Conservation (phyloP, 2,329 filamentous ascomycete species). For the Fusarium sp. region DNA sequence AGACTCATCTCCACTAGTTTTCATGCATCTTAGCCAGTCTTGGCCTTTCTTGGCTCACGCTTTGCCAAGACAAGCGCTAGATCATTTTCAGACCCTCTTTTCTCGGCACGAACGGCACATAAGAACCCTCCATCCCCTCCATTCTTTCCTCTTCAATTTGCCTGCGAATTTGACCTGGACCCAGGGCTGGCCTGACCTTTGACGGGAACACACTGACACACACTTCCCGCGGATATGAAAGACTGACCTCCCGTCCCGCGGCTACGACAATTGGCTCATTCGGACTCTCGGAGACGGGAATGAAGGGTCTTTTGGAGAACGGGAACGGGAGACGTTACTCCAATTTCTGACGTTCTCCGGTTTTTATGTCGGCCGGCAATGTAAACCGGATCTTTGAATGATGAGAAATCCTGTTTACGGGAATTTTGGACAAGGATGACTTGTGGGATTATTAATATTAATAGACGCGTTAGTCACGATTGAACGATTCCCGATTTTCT, state of each 20-base stretch:
- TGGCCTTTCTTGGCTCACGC: neutral
- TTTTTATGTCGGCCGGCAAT: neutral
- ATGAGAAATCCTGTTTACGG: neutral
- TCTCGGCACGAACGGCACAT: slow-evolving; percentile 29
- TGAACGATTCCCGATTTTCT: neutral
- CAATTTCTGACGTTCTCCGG: neutral
- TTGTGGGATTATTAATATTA: neutral
- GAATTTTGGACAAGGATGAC: accelerated
- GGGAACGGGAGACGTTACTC: neutral
- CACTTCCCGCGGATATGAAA: neutral
- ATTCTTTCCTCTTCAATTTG: neutral
- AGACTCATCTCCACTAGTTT: neutral
- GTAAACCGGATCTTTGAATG: neutral
- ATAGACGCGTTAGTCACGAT: neutral
- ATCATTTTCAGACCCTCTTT: neutral
- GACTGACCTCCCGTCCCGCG: neutral
- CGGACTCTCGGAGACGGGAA: neutral
- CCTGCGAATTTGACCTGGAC: neutral
- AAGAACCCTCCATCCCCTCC: slow-evolving; percentile 8
- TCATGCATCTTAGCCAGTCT: neutral
- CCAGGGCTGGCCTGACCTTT: neutral
- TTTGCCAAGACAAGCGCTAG: slow-evolving; percentile 6
- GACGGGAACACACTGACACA: neutral
- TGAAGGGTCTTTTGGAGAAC: neutral
- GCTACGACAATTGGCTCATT: neutral